Evolutionary conservation across 352 stramenopile species (phyloP).

Genomic region (Globisporangium cylindrosporum): DNA sequence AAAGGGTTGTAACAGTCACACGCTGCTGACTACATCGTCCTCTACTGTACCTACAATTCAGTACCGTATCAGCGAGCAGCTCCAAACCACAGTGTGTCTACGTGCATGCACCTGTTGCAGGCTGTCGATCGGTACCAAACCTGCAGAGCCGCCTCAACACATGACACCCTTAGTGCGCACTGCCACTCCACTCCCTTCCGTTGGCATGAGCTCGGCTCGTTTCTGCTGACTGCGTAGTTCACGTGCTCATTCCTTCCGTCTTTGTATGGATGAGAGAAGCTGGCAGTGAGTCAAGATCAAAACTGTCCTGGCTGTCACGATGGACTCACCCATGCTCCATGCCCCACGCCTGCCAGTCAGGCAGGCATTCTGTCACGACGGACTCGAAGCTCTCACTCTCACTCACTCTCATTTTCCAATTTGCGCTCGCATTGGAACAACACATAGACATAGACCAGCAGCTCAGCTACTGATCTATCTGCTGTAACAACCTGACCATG

Average conservation of each 20-base stretch:
- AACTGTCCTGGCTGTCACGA: neutral
- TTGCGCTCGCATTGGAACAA: slow-evolving; percentile 2
- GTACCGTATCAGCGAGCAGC: neutral
- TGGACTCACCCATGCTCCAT: neutral
- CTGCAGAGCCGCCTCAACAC: neutral
- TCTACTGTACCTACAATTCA: slow-evolving; percentile 1
- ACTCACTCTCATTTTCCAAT: slow-evolving; percentile 13
- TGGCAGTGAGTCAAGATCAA: neutral
- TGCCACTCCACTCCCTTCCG: too few relatives aligned
- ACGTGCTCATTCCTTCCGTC: neutral
- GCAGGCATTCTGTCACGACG: neutral
- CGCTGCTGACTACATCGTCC: neutral
- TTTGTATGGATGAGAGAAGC: neutral
- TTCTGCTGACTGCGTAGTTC: neutral
- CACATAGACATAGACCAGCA: neutral
- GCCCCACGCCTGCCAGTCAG: neutral
- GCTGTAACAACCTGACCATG: neutral
- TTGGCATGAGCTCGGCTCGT: neutral
- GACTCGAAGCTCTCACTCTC: neutral
- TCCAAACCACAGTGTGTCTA: neutral
- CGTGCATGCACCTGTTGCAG: neutral
- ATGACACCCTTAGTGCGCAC: neutral
- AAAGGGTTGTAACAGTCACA: neutral
- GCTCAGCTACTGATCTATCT: neutral
- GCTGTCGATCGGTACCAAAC: neutral